Evolutionary conservation across 768 basidiomycete species (phyloP), one percentile per base, ranked within the genome.

Genomic region (Termitomyces sp.): DNA sequence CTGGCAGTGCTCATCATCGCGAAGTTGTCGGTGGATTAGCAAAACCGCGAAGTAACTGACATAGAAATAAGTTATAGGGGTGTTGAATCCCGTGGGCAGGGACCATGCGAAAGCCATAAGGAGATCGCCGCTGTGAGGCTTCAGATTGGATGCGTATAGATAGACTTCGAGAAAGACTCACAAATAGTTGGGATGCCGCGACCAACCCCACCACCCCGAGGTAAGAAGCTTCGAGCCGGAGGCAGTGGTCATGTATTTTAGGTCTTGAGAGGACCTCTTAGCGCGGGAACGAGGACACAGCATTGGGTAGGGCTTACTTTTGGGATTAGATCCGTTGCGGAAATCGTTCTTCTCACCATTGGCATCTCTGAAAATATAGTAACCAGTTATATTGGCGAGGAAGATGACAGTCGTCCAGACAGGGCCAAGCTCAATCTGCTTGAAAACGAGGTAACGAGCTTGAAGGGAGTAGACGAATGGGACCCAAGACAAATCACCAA

Each of bases 281-380:
- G 44, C 57, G 45, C 57, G 61, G 36, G 53, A 35, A 52, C 15
- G 15, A 51, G 22, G 11, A 8, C 20, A 39, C 28, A 55, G 4
- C 54, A 18, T 20, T 18, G 45, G 35, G 40, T 57, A 45, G 16
- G n/a, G 66, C 83, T 60, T 63, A 94, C 95, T 92, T 79, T 97
- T 98, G 0, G 95, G 92, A 76, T 99, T 98, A 67, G 79, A 84
- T 38, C 97, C 97, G 63, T 90, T 93, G 59, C 96, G 82, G 76
- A 99, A 98, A 61, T 94, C 87, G 66, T 97, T 93, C 83, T 99
- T 99, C 76, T 98, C 96, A 52, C 84, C 86, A 70, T 99, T 99
- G 7, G 92, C 83, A 16, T 72, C 75, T 52, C 96, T 79, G 82
- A 99, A 99, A 73, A 99, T 94, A 71, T 87, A 96, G 72, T 92